Base-by-base conservation (phyloP, 352 stramenopile species). In the Pythium periplocum region DNA sequence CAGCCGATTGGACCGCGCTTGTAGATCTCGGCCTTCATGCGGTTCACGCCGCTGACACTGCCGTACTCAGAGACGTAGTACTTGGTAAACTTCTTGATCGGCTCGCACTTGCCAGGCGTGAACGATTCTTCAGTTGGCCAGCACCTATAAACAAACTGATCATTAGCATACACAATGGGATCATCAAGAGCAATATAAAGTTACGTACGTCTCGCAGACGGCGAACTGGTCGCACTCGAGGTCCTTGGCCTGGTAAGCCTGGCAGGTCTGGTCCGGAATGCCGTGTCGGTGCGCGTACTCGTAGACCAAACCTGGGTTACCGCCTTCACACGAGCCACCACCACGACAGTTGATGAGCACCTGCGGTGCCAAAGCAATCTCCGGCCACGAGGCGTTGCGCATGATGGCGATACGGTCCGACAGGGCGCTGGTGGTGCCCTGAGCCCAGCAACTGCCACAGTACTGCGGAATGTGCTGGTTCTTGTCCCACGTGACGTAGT, bases 391-490 rank as follows among this genome's bases (percentile, higher is more conserved):
- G 37, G 80, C 80, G 59, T 96, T 95, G 65, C 85, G 75, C 53
- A 94, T 66, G 51, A 97, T 95, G 38, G 84, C 90, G 55, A 96
- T 96, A n/a, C 89, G 87, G 59, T 97, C 89, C 12, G 87, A 93
- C 11, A 97, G 67, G 31, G 86, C 79, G 41, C 83, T 95, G 26
- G 85, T 95, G 8, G 87, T 93, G 34, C 83, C 89, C 37, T 96
- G 87, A 0, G 89, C 87, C 90, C 90, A 97, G 73, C 88, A 97
- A 45, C 83, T 95, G n/a, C 87, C 87, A 50, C 90, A 96, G 68
- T 97, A 96, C 44, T 85, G 66, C 32, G 96, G 96, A 53, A 99
- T 98, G 71, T 99, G 97, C 68, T 99, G 97, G 75, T 99, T 99
- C 62, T 98, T 95, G 67, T 96, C 93, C 78, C 95, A 97, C n/a